Percentiles rank a stretch among this genome's conserved stretches.
phyloP scores from a whole-genome alignment of 805 yeast genomes.

The Cyberlindnera veronae region DNA sequence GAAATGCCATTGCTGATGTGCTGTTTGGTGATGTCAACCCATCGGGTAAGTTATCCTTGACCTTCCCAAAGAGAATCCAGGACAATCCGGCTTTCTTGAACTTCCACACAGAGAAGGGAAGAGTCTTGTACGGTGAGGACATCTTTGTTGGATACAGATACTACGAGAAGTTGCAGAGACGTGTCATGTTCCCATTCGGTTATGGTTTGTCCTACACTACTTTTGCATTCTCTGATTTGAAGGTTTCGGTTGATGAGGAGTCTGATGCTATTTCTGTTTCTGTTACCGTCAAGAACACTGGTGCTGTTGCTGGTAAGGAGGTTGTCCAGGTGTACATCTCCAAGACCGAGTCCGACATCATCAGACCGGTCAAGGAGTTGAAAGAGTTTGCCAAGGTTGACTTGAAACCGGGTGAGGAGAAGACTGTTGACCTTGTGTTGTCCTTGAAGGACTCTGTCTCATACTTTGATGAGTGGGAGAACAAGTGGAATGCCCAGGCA shows the following conservation, averaged over 20 bases:
- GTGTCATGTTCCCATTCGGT: constrained; percentile 59
- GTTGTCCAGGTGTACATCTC: constrained; percentile 52
- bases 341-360: constrained; percentile 32
- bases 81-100: constrained; percentile 58
- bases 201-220: constrained; percentile 58
- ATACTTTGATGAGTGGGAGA: constrained; percentile 46
- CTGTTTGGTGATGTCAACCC: constrained; percentile 60
- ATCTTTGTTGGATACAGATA: constrained; percentile 60
- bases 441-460: constrained; percentile 49
- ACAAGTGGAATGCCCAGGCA: constrained; percentile 48
- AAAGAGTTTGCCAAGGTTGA: constrained; percentile 52
- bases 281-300: constrained; percentile 46
- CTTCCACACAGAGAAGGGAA: constrained; percentile 48
- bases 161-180: constrained; percentile 49
- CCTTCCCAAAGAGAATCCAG: constrained; percentile 48
- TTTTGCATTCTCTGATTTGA: constrained; percentile 40
- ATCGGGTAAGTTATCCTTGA: constrained; percentile 52
- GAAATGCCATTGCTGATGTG: constrained; percentile 59
- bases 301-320: constrained; percentile 47
- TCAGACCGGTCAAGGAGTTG: constrained; percentile 57
- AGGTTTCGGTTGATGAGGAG: constrained; percentile 30
- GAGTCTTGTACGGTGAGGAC: constrained; percentile 61
- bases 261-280: constrained; percentile 27
- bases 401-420: constrained; percentile 42
- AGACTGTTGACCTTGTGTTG: constrained; percentile 35